Evolutionary conservation across 352 stramenopile genomes (phyloP).

Genomic region (Pythium rishiriense): DNA sequence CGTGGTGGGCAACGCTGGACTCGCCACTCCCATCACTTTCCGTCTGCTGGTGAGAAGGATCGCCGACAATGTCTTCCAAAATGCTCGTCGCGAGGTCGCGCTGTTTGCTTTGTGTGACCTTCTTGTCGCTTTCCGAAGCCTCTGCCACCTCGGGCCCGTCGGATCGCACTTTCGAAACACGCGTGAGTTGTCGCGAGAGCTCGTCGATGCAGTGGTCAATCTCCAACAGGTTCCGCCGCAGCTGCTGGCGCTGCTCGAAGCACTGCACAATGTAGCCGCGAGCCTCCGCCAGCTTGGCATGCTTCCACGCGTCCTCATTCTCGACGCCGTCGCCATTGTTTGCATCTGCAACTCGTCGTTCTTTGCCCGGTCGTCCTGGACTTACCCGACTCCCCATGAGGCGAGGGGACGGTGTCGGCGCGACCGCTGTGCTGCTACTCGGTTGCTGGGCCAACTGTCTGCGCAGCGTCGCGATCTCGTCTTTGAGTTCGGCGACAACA

Average conservation of each 20-base stretch:
- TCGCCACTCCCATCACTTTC: neutral
- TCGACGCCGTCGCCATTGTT: conserved; percentile 3
- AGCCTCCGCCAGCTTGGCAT: conserved; percentile 26
- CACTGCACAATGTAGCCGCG: conserved; percentile 67
- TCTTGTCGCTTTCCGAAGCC: neutral
- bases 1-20: neutral
- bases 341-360: neutral
- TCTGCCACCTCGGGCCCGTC: neutral
- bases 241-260: conserved; percentile 84
- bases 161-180: neutral
- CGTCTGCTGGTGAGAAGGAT: neutral
- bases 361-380: conserved; percentile 7
- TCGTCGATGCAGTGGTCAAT: conserved; percentile 47
- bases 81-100: conserved; percentile 18
- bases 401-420: neutral
- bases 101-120: neutral
- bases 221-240: conserved; percentile 74
- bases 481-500: conserved; percentile 83
- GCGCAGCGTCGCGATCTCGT: conserved; percentile 86
- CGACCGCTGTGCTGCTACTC: neutral
- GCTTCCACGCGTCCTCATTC: conserved; percentile 18
- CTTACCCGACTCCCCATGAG: neutral
- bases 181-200: neutral
- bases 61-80: conserved; percentile 17
- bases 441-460: conserved; percentile 43